These are phyloP conservation scores for Hortiboletus rubellus DNA, from an alignment of 1,284 basidiomycete genomes.

Conservation along the genomic window DNA sequence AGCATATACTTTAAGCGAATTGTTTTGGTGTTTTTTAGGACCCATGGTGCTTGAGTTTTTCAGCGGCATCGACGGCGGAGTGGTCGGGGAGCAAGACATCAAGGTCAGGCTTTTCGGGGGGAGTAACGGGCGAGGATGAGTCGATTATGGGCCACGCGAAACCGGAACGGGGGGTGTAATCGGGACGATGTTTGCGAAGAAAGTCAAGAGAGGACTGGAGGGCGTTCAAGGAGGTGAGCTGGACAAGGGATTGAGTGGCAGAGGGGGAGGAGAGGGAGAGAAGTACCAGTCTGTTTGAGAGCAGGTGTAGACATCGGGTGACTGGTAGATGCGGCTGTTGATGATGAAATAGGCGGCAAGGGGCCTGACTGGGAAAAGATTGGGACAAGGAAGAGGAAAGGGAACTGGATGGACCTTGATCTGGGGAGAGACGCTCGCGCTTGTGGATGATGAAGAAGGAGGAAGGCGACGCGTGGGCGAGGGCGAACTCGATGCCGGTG, in stretches of 20 bases:
- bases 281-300: constrained; percentile 76
- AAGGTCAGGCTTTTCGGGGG: constrained; percentile 43
- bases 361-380: constrained; percentile 54
- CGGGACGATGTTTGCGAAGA: constrained; percentile 67
- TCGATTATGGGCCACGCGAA: constrained; percentile 79
- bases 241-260: constrained; percentile 7
- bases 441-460: constrained; percentile 85
- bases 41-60: constrained; percentile 34
- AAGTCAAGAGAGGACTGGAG: constrained; percentile 72
- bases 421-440: constrained; percentile 73
- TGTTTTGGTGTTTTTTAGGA: constrained; percentile 63
- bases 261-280: not conserved
- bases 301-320: constrained; percentile 79
- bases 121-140: constrained; percentile 44
- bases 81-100: constrained; percentile 29
- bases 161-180: constrained; percentile 76
- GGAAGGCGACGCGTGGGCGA: constrained; percentile 76
- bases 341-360: constrained; percentile 82
- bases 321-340: constrained; percentile 84
- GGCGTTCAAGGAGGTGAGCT: constrained; percentile 73
- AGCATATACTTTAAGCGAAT: constrained; percentile 64
- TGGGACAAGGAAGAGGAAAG: not conserved
- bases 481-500: constrained; percentile 78
- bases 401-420: constrained; percentile 59
- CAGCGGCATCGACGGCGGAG: constrained; percentile 19